phyloP scores from a whole-genome alignment of 2,329 filamentous ascomycete species.

The Ilyonectria destructans region DNA sequence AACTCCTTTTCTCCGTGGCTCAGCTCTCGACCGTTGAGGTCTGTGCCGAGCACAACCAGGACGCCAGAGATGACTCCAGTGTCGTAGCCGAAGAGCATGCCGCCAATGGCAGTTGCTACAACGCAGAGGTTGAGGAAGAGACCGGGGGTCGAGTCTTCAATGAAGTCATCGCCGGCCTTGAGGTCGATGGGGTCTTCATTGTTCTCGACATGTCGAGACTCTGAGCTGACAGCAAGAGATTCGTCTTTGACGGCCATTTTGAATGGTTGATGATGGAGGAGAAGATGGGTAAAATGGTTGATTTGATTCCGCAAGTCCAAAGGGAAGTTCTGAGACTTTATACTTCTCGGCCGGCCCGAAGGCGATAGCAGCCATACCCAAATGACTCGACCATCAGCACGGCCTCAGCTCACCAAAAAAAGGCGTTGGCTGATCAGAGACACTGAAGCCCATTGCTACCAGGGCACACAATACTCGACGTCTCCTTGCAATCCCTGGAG shows the following conservation, averaged over 20 bases:
- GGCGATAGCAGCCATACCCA: neutral
- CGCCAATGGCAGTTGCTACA: conserved; percentile 39
- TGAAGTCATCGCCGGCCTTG: conserved; percentile 31
- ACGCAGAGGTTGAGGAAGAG: conserved; percentile 39
- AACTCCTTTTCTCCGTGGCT: conserved; percentile 38
- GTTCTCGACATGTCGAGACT: conserved; percentile 33
- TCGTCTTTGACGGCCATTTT: conserved; percentile 35
- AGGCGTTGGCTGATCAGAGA: conserved; percentile 5
- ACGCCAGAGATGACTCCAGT: conserved; percentile 67
- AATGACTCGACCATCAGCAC: conserved; percentile 26
- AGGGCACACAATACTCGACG: neutral
- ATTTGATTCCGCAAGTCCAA: neutral
- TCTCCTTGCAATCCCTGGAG: neutral
- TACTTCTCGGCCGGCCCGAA: conserved; percentile 6
- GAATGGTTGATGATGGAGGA: neutral
- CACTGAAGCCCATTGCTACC: conserved; percentile 1
- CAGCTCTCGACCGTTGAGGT: conserved; percentile 34
- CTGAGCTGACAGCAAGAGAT: conserved; percentile 19
- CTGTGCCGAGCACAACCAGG: conserved; percentile 58
- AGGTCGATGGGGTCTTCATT: conserved; percentile 19
- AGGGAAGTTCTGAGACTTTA: conserved; percentile 2
- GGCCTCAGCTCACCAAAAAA: conserved; percentile 1
- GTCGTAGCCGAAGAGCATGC: conserved; percentile 59
- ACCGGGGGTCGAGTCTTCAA: conserved; percentile 37
- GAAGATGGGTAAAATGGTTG: neutral